Evolutionary conservation across 2,329 filamentous ascomycete genomes (phyloP).

Genomic region (Fusarium chaquense): DNA sequence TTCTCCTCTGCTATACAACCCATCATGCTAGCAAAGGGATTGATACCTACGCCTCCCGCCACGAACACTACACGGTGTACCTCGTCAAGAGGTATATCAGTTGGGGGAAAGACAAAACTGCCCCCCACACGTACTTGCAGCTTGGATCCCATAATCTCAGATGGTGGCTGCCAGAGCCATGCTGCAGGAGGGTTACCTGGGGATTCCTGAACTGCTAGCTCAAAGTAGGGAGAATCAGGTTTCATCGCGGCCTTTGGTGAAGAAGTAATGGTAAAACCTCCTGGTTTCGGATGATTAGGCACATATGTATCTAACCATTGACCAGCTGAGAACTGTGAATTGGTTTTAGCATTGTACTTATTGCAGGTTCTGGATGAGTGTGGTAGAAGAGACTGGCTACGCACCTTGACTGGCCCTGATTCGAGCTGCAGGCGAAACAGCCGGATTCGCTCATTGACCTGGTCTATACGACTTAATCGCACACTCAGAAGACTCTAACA

Average conservation of each 20-base stretch:
- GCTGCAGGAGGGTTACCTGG: conserved; percentile 77
- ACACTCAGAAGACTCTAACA: conserved; percentile 69
- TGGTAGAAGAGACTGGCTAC: not conserved
- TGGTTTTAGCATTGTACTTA: not conserved
- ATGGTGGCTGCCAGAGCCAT: conserved; percentile 76
- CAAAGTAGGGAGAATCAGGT: conserved; percentile 65
- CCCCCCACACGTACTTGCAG: conserved; percentile 81
- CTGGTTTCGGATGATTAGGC: conserved; percentile 75
- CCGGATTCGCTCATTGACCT: conserved; percentile 75
- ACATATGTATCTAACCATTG: conserved; percentile 91
- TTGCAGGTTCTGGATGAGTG: too few relatives aligned
- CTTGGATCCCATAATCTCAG: conserved; percentile 67
- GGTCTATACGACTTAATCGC: conserved; percentile 68
- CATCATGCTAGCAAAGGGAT: conserved; percentile 82
- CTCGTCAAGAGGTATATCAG: conserved; percentile 53
- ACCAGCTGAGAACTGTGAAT: conserved; percentile 76
- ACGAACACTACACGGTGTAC: conserved; percentile 75
- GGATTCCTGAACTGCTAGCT: conserved; percentile 82
- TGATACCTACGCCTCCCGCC: conserved; percentile 85
- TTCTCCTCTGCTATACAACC: conserved; percentile 63
- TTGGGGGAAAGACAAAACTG: conserved; percentile 82
- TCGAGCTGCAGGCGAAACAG: conserved; percentile 74
- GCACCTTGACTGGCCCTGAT: conserved; percentile 61
- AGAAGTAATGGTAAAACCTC: conserved; percentile 91
- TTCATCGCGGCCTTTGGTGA: conserved; percentile 69